Percentiles rank a stretch among this genome's conserved stretches.
phyloP scores from a whole-genome alignment of 1,139 yeast genomes.

The Saccharomyces pastorianus region DNA sequence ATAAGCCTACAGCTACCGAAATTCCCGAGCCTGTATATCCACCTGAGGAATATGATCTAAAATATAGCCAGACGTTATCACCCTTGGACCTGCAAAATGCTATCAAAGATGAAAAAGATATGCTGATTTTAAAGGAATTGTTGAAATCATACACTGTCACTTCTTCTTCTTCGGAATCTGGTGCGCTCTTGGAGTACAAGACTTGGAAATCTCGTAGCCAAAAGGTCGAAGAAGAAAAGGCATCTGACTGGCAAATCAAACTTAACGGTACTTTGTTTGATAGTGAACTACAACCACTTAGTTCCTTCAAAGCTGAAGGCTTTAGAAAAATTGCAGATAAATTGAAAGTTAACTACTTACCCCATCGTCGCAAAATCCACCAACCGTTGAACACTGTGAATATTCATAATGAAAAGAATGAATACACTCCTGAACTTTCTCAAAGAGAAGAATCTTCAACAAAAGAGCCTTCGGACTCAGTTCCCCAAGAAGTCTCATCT shows the following conservation, averaged over 20 bases:
- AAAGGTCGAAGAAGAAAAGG: conserved; percentile 13
- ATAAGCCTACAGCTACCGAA: conserved; percentile 21
- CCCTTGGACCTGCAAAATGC: conserved; percentile 45
- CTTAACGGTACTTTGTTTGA: conserved; percentile 36
- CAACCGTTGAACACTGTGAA: conserved; percentile 35
- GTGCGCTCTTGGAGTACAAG: conserved; percentile 12
- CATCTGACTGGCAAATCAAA: conserved; percentile 15
- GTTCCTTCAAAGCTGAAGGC: conserved; percentile 69
- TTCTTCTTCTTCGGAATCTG: conserved; percentile 1
- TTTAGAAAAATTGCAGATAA: conserved; percentile 66
- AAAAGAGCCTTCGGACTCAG: conserved; percentile 15
- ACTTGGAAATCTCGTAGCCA: conserved; percentile 23
- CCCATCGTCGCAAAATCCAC: conserved; percentile 58
- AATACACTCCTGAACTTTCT: conserved; percentile 29
- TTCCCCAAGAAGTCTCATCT: conserved; percentile 39
- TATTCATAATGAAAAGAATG: conserved; percentile 48
- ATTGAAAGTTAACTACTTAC: conserved; percentile 66
- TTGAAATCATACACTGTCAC: conserved; percentile 21
- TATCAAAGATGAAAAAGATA: conserved; percentile 71
- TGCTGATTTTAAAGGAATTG: conserved; percentile 42
- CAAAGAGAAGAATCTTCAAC: conserved; percentile 21
- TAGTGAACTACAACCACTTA: conserved; percentile 31
- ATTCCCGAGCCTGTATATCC: conserved; percentile 23
- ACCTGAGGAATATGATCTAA: conserved; percentile 20
- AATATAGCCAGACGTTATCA: conserved; percentile 29